A percentile compares a stretch with the other conserved stretches of the same genome.
Evolutionary conservation across 306 rosid genomes (phyloP).

Genomic region (Lablab purpureus): DNA sequence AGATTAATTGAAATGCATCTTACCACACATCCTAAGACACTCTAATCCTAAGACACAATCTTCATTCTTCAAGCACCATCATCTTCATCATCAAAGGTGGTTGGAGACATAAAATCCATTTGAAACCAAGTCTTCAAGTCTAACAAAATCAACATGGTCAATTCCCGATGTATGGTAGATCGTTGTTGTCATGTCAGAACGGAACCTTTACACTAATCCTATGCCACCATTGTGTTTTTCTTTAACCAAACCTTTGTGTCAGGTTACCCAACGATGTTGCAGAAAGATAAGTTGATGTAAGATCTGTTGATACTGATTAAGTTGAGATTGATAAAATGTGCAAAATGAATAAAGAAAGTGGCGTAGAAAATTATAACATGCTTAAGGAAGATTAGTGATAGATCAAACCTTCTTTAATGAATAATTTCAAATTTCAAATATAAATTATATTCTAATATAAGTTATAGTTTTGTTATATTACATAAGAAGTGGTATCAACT

Average conservation of each 20-base stretch:
- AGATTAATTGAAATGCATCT: no score
- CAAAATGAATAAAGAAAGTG: slow-evolving; percentile 51
- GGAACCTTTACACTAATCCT: slow-evolving; percentile 24
- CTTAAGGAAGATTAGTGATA: slow-evolving; percentile 59
- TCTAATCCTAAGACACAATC: no score
- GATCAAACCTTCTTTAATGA: slow-evolving; percentile 28
- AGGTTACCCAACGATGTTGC: slow-evolving; percentile 79
- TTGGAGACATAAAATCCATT: no score
- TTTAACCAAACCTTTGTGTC: slow-evolving; percentile 40
- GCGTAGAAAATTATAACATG: slow-evolving; percentile 74
- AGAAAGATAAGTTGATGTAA: slow-evolving; percentile 47
- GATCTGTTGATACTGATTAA: slow-evolving; percentile 65
- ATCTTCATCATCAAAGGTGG: no score
- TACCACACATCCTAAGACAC: no score
- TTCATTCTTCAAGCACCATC: no score
- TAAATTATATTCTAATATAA: no score
- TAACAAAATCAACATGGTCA: slow-evolving; percentile 26
- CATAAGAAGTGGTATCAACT: no score
- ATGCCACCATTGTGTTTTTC: background rate
- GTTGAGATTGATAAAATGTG: slow-evolving; percentile 83
- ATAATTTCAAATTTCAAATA: no score
- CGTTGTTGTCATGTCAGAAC: background rate
- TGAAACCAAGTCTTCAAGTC: no score
- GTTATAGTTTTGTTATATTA: no score
- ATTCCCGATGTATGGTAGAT: slow-evolving; percentile 80